Evolutionary conservation across 768 basidiomycete species (phyloP), one percentile per base, ranked within the genome.

Genomic region (Lanmaoa rubissima): DNA sequence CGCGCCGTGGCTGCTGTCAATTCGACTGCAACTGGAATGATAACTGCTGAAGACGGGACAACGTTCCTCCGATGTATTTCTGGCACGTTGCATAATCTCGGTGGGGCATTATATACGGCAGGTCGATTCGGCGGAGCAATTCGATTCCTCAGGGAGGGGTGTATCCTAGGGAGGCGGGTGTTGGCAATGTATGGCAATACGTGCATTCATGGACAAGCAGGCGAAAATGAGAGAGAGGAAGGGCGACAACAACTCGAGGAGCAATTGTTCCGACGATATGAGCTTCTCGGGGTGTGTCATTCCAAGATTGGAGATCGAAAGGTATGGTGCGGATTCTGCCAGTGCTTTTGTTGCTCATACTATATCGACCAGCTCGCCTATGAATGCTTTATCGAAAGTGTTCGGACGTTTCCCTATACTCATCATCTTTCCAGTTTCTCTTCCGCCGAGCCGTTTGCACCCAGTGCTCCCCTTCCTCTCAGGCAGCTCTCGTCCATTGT

Each of bases 251-350:
- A 82, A 59, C 74, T 91, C 2, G 79, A 83, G 55, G 83, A 85
- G 34, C 85, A 88, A 58, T 62, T 94, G 28, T 82, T 80, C 60
- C 78, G 86, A 21, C 75, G 93, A 45, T 95, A 87, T 82, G 92
- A 97, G 72, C 69, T 96, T 32, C 74, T 95, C 26, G 93, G 82
- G 0, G 83, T 88, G 5, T 93, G 91, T 67, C 85, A 84, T 65
- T 79, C 81, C 31, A 94, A 90, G 69, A 84, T 85, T 28, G 88
- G 87, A 0, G 88, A 96, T 61, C 79, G 87, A 21, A 82, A 81
- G 80, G 94, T 91, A 44, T 32, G 77, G 49, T 58, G 13, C 28
- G n/a, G 16, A 40, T 49, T 50, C 43, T 52, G 56, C 21, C 13
- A 1, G 0, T 35, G n/a, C 8, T 14, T 24, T n/a, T 8, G 1